Evolutionary conservation across 2,329 filamentous ascomycete genomes (phyloP).

Genomic region (Hypoxylon sp.): DNA sequence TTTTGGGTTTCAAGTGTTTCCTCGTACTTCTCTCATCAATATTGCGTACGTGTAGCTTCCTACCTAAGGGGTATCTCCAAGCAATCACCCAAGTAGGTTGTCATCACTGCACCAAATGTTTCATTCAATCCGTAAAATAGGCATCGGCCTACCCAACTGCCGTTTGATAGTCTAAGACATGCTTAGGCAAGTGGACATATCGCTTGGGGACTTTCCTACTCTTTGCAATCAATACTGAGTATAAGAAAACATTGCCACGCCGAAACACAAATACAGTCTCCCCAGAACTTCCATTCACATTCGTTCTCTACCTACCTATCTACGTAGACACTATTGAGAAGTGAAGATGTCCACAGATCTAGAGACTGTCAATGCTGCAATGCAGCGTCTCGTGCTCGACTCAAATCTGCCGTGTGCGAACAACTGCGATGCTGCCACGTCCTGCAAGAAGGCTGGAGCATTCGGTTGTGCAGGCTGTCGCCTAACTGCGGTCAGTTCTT

Average conservation of each 20-base stretch:
- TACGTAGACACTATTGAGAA: neutral
- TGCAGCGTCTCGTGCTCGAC: conserved; percentile 2
- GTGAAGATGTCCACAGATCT: neutral
- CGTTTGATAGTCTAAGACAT: neutral
- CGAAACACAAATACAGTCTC: neutral
- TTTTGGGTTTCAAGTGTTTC: no score
- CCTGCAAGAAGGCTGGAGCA: conserved; percentile 22
- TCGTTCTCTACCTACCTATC: no score
- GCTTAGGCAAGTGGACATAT: neutral
- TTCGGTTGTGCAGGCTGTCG: conserved; percentile 35
- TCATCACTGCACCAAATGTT: neutral
- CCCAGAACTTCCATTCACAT: neutral
- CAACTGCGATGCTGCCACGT: neutral
- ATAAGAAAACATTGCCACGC: neutral
- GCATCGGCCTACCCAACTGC: neutral
- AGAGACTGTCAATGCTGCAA: neutral
- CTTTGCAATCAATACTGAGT: neutral
- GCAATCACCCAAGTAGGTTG: no score
- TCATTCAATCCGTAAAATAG: neutral
- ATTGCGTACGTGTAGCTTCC: no score
- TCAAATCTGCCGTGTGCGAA: conserved; percentile 31
- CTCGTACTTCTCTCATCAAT: no score
- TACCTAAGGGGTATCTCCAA: neutral
- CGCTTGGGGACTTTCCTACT: neutral
- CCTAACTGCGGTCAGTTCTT: conserved; percentile 28